These are phyloP conservation scores for Linderniella brevidens DNA, from an alignment of 257 asterid genomes.

Conservation along the genomic window DNA sequence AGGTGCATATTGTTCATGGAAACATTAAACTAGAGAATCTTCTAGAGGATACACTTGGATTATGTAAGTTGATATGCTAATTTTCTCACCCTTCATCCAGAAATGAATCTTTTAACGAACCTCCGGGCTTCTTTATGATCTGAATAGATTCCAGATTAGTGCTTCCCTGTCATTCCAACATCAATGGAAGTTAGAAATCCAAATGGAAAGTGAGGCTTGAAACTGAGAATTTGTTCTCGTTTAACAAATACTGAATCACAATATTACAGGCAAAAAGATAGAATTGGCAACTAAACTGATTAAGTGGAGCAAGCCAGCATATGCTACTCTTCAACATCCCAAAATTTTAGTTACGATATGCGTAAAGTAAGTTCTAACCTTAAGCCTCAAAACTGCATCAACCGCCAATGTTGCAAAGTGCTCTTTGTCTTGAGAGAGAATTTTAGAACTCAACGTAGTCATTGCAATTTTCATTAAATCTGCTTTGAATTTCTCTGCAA, in stretches of 20 bases:
- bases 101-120: conserved; percentile 53
- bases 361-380: conserved; percentile 19
- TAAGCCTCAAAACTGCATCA: conserved; percentile 71
- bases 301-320: too few species aligned
- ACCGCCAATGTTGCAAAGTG: conserved; percentile 57
- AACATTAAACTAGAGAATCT: conserved; percentile 3
- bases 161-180: conserved; percentile 39
- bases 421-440: conserved; percentile 66
- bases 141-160: conserved; percentile 64
- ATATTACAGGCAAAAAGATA: neutral
- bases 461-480: conserved; percentile 63
- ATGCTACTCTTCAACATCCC: too few species aligned
- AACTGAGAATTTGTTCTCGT: too few species aligned
- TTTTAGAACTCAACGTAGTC: conserved; percentile 77
- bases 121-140: conserved; percentile 68
- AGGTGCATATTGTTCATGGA: neutral
- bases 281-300: neutral
- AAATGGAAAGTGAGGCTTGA: too few species aligned
- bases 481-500: conserved; percentile 43
- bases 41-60: neutral
- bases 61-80: neutral
- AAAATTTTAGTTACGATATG: too few species aligned
- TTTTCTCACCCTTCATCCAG: conserved; percentile 47
- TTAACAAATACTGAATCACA: neutral
- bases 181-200: too few species aligned